phyloP scores from a whole-genome alignment of 768 basidiomycete species.

The Piloderma croceum region DNA sequence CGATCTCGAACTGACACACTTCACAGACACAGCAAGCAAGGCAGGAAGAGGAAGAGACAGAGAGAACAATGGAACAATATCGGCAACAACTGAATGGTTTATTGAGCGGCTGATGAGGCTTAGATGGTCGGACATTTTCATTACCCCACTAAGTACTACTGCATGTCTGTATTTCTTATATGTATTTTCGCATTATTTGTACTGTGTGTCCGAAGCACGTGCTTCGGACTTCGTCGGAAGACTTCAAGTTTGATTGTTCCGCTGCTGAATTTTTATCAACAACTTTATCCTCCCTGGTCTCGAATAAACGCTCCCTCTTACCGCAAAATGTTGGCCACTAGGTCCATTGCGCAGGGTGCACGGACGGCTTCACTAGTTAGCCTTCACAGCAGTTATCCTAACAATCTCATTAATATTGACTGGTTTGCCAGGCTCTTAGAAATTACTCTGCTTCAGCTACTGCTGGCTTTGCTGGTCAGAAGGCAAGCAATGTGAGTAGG shows the following conservation, averaged over 20 bases:
- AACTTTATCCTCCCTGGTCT: too few relatives aligned
- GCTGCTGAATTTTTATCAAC: too few relatives aligned
- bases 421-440: conserved; percentile 42
- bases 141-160: too few relatives aligned
- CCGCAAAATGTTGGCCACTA: conserved; percentile 51
- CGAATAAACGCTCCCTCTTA: conserved; percentile 17
- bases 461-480: conserved; percentile 86
- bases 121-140: too few relatives aligned
- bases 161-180: too few relatives aligned
- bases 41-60: conserved; percentile 75
- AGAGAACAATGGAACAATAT: conserved; percentile 86
- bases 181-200: too few relatives aligned
- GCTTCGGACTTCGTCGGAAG: too few relatives aligned
- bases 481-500: conserved; percentile 71
- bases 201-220: too few relatives aligned
- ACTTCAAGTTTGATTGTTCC: too few relatives aligned
- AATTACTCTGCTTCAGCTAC: conserved; percentile 69
- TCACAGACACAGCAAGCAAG: conserved; percentile 52
- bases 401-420: conserved; percentile 8
- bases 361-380: conserved; percentile 43
- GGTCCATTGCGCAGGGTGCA: conserved; percentile 54
- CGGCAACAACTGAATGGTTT: conserved; percentile 85
- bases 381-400: conserved; percentile 10
- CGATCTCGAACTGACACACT: conserved; percentile 5
- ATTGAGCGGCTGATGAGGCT: too few relatives aligned